Evolutionary conservation across 176 grass and related monocot genomes (phyloP), one percentile per base, ranked within the genome.

Genomic region (Melocanna baccifera): DNA sequence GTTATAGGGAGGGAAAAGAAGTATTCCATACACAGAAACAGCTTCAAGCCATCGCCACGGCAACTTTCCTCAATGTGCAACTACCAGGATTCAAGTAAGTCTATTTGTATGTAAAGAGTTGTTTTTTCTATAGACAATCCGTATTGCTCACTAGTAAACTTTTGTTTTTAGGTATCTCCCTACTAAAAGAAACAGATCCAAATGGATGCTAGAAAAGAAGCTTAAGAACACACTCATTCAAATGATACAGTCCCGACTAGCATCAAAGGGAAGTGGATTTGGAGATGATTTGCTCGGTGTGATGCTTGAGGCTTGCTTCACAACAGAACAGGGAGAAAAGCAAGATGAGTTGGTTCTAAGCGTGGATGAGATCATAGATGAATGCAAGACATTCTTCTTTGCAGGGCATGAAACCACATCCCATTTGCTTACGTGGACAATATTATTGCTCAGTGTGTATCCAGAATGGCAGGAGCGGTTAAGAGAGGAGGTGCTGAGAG

Each of bases 341-440:
- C 19, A 56, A 26, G 41, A 19, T 1, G 16, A 50, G 14, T 22
- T 56, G 29, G 70, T 22, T 14, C 12, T 93, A 64, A 85, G 61
- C 47, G 82, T 85, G 22, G 85, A 93, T 22, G 91, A 86, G 57
- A 93, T 93, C 13, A 88, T 90, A 56, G 40, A 90, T 30, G 91
- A 93, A 47, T 93, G 91, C 81, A 93, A 93, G 50, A 64, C 83
- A 0, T 93, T 93, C 77, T 88, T 90, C 77, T 87, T 93, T 16
- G 85, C 88, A 6, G 85, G 85, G 4, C 53, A 93, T 25, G 88
- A 93, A 3, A 93, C 77, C 8, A 93, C 88, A 9, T 53, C 82
- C 0, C 85, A 85, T 73, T 32, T 90, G 9, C 68, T 93, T 13
- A 81, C 88, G 0, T 93, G 82, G 91, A 42, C 83, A 23, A 67